Conservation (phyloP, 495 filamentous ascomycete genomes). For the Friedmanniomyces endolithicus region DNA sequence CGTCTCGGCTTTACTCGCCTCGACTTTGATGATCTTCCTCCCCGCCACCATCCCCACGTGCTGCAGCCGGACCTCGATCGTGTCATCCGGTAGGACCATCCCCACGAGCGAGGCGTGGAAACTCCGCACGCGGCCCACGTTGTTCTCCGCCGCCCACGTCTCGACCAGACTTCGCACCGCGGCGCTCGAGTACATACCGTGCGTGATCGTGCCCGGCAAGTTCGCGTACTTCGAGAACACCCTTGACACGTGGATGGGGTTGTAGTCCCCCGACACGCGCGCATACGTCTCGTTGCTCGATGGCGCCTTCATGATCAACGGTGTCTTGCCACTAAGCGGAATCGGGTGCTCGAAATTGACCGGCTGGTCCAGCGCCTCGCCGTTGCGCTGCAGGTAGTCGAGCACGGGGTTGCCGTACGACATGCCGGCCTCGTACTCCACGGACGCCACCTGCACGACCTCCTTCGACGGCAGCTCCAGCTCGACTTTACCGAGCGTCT, state of each 20-base stretch:
- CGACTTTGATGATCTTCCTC: conserved; percentile 98
- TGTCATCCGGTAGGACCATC: conserved; percentile 95
- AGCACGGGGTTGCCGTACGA: conserved; percentile 95
- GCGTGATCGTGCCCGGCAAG: conserved; percentile 90
- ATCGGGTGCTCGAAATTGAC: conserved; percentile 96
- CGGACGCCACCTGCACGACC: conserved; percentile 86
- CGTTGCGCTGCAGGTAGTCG: conserved; percentile 87
- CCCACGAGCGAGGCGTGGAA: conserved; percentile 91
- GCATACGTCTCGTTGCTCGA: conserved; percentile 97
- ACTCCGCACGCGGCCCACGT: conserved; percentile 89
- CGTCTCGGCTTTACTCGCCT: conserved; percentile 81
- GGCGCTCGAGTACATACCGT: conserved; percentile 98
- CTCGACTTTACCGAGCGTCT: conserved; percentile 85
- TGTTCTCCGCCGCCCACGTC: conserved; percentile 98
- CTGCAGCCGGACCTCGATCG: conserved; percentile 83
- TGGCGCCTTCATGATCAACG: conserved; percentile 76
- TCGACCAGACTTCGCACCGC: conserved; percentile 96
- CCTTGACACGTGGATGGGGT: conserved; percentile 95
- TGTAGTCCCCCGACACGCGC: conserved; percentile 93
- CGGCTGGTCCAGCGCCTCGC: conserved; percentile 88
- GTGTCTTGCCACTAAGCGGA: conserved; percentile 82
- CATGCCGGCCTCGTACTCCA: conserved; percentile 78
- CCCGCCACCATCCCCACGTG: conserved; percentile 96
- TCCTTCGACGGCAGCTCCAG: conserved; percentile 96
- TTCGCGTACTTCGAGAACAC: conserved; percentile 93